Evolutionary conservation across 805 yeast genomes (phyloP).

Genomic region (Metschnikowia koreensis): DNA sequence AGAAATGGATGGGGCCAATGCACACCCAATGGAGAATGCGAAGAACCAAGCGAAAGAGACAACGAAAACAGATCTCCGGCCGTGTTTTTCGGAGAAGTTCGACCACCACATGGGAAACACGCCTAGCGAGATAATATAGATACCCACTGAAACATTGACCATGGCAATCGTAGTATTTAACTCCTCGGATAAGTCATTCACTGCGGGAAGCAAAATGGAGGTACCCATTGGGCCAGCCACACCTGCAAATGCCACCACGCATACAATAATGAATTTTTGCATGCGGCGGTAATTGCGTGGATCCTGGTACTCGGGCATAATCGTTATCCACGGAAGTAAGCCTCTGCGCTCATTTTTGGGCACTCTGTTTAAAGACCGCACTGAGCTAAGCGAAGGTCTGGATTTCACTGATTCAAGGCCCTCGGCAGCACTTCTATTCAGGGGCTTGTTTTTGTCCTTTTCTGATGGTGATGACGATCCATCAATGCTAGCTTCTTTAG

Average conservation of each 20-base stretch:
- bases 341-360: conserved; percentile 53
- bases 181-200: conserved; percentile 53
- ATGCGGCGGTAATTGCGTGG: conserved; percentile 58
- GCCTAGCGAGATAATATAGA: conserved; percentile 71
- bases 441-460: neutral
- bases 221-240: conserved; percentile 89
- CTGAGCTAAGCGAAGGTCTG: neutral
- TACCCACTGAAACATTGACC: conserved; percentile 78
- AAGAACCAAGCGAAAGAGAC: conserved; percentile 61
- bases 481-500: neutral
- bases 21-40: conserved; percentile 70
- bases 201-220: conserved; percentile 77
- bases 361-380: conserved; percentile 7
- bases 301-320: conserved; percentile 71
- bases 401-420: conserved; percentile 1
- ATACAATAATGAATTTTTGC: conserved; percentile 54
- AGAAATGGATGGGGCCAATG: conserved; percentile 59
- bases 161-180: conserved; percentile 55
- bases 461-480: neutral
- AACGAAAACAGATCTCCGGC: conserved; percentile 72
- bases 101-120: conserved; percentile 91
- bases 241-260: conserved; percentile 69
- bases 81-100: conserved; percentile 68
- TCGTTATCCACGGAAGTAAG: conserved; percentile 45
- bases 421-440: neutral